Base-by-base conservation (phyloP, 108 stramenopile genomes). In the Nannochloropsis oceanica region DNA sequence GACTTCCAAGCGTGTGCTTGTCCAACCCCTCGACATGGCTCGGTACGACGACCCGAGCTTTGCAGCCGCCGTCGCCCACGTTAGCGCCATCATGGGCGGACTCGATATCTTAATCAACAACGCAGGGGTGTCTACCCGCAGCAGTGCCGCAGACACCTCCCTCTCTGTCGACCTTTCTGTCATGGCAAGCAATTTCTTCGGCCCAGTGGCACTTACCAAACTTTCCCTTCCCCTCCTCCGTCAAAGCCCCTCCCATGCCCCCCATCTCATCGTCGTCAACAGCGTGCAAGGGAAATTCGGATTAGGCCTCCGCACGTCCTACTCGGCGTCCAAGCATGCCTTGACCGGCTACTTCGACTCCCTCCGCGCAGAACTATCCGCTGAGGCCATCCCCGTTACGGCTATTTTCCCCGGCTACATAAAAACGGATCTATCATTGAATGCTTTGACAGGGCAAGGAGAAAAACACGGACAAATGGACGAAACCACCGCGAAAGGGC, bases 271-370 rank as follows among this genome's bases (percentile, higher is more conserved):
- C 27, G 44, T 87, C 43, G 84, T 84, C 24, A 83, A 44, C 42
- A 44, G 43, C 22, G n/a, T 43, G 44, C 86, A 88, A 84, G 87
- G 87, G 10, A 84, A 84, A 84, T 81, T 88, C 27, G 87, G 87
- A 50, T 43, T 89, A 43, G 82, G 82, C 42, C 59, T 83, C 44
- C 85, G 88, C 26, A 43, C 88, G 80, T 82, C 82, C 83, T 85
- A 89, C 82, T 80, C 84, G 26, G 88, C 88, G n/a, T 83, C 88
- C 43, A 89, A 89, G 88, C 88, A 89, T 79, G 88, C 88, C 27
- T 80, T 89, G 26, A 79, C 82, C 11, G 88, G 88, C 18, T 89
- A 86, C 88, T 89, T 79, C 79, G 88, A 89, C 80, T 46, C 81
- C 80, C 50, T 89, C 43, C 80, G 88, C 22, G 88, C 88, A 13